Base-by-base conservation (phyloP, 352 stramenopile genomes). In the Globisporangium yorkense region DNA sequence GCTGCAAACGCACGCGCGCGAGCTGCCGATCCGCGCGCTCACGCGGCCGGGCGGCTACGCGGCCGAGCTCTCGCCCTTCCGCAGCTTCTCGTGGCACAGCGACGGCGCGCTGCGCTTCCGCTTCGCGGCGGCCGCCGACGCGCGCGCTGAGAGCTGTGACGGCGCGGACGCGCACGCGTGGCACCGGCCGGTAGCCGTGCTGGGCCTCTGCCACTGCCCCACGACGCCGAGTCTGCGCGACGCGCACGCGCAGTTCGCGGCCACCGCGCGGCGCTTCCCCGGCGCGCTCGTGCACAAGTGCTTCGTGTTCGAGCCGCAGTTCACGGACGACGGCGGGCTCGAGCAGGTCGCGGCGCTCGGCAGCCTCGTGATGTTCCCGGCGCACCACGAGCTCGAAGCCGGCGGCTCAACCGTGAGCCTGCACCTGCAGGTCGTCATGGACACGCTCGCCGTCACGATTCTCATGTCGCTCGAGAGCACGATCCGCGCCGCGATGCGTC, bases 341-440 rank as follows among this genome's bases (percentile, higher is more conserved):
- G 68, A 75, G 18, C 77, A 93, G 59, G 86, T 79, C 55, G 72
- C 77, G 24, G 60, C 65, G 24, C 66, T 92, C 8, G 61, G 47
- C 13, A 70, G 93, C 56, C 74, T 95, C 53, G 80, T 94, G 37
- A 88, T 95, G 75, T 92, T 95, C 66, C 86, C 84, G 13, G 73
- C 81, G 24, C 74, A 87, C 52, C 84, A 92, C 52, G 75, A 83
- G 9, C 69, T 95, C 29, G 70, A 68, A 53, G 79, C 68, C 2
- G 81, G 77, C 27, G 63, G 75, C 53, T 94, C 86, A 13, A 95
- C 84, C 2, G 82, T 92, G 51, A 89, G 66, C 65, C 72, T 92
- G 10, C 83, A 95, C 51, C 62, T 95, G 50, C 70, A 87, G 41
- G 83, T 92, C 53, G 82, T 93, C 40, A 71, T 95, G 50, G 82